Evolutionary conservation across 1,139 yeast genomes (phyloP).

Genomic region (Scheffersomyces titani): DNA sequence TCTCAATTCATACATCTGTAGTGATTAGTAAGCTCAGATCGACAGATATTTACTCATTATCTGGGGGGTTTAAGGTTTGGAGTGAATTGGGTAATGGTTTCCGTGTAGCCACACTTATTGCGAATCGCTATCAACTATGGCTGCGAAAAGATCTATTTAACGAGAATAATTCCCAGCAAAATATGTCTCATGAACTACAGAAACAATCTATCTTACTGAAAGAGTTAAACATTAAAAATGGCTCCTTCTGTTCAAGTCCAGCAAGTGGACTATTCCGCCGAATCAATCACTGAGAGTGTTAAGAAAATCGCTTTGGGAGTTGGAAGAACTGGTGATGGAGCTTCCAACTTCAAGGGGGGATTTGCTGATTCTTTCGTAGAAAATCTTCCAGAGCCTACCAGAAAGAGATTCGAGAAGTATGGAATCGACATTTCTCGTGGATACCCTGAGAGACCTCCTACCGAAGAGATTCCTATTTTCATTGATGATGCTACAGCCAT

Average conservation of each 20-base stretch:
- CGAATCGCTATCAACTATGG: not conserved
- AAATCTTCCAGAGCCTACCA: slow-evolving; percentile 36
- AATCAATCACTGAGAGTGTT: not conserved
- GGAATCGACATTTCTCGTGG: slow-evolving; percentile 46
- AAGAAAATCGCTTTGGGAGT: not conserved
- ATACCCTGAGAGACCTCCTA: slow-evolving; percentile 41
- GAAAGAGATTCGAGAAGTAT: slow-evolving; percentile 31
- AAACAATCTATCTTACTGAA: not conserved
- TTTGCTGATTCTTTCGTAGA: slow-evolving; percentile 11
- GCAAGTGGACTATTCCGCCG: not conserved
- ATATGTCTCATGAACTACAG: not conserved
- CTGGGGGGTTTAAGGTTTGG: not conserved
- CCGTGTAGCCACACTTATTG: slow-evolving; percentile 1
- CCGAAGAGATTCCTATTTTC: slow-evolving; percentile 14
- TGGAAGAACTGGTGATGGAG: not conserved
- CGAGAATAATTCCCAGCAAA: not conserved
- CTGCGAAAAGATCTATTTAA: not conserved
- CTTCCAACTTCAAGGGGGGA: slow-evolving; percentile 3
- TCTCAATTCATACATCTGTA: no score
- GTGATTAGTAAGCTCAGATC: not conserved
- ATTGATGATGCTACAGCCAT: slow-evolving; percentile 16
- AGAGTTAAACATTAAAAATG: not conserved
- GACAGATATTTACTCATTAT: not conserved
- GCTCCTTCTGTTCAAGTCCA: not conserved
- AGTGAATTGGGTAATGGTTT: not conserved